A percentile compares a stretch with the other conserved stretches of the same genome.
These are phyloP conservation scores for Solanum arcanum DNA, from an alignment of 257 asterid genomes.

Conservation along the genomic window DNA sequence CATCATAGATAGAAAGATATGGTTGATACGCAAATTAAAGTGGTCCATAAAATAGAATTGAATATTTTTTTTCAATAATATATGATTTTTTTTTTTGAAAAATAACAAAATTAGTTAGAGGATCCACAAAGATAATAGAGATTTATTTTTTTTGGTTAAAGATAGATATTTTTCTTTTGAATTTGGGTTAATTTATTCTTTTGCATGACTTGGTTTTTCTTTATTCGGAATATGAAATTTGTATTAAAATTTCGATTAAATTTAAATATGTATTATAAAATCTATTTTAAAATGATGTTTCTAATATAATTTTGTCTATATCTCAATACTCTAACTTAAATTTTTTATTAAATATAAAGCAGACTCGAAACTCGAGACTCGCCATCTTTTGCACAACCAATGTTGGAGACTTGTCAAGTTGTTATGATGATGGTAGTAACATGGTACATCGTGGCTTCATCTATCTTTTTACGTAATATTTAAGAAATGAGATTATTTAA, in stretches of 20 bases:
- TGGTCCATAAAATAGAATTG: neutral
- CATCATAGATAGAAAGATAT: neutral
- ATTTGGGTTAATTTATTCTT: neutral
- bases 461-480: neutral
- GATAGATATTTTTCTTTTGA: neutral
- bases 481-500: neutral
- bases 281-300: fast-evolving
- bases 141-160: neutral
- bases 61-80: no score
- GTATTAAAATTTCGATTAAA: no score
- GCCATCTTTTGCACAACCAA: neutral
- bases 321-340: fast-evolving
- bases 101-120: neutral
- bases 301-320: no score
- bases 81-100: neutral
- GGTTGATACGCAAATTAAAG: neutral
- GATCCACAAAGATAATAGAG: neutral
- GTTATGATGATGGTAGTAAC: neutral
- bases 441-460: neutral
- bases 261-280: no score
- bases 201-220: neutral
- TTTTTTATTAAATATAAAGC: no score
- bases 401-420: neutral
- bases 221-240: no score
- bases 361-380: fast-evolving